phyloP scores from a whole-genome alignment of 139 green algal species.

The Chloropicon primus region DNA sequence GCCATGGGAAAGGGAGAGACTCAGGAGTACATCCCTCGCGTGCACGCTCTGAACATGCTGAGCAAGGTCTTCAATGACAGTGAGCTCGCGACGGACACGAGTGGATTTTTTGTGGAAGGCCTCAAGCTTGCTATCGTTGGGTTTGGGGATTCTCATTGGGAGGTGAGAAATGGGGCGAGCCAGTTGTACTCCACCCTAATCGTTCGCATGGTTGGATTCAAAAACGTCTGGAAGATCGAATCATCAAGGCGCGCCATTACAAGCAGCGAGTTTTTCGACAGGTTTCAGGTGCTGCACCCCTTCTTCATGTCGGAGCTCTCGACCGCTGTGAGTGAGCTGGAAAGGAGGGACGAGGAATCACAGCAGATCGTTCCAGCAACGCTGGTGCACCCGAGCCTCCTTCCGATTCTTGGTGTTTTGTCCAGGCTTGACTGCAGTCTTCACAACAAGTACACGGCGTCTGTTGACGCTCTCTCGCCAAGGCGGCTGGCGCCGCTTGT shows the following conservation, averaged over 20 bases:
- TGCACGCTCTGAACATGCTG: neutral
- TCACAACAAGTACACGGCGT: neutral
- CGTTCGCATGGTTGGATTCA: neutral
- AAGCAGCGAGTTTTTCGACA: neutral
- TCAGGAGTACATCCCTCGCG: neutral
- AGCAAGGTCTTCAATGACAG: neutral
- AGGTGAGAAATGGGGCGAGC: neutral
- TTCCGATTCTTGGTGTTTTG: neutral
- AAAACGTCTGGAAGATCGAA: neutral
- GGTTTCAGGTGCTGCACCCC: neutral
- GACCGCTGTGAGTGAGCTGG: neutral
- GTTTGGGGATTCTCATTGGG: neutral
- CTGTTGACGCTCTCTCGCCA: neutral
- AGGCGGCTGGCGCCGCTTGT: neutral
- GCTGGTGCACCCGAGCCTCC: neutral
- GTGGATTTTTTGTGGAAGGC: neutral
- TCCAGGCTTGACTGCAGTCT: neutral
- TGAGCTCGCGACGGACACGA: neutral
- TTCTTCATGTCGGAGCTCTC: neutral
- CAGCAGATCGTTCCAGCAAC: neutral
- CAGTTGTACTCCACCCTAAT: neutral
- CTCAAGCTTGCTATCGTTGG: neutral
- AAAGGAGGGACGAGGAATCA: neutral
- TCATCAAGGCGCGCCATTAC: neutral
- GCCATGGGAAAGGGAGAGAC: too few species aligned